Percentiles rank a stretch among this genome's conserved stretches.
Conservation (phyloP, 2,329 filamentous ascomycete genomes). For the Apiospora arundinis region DNA sequence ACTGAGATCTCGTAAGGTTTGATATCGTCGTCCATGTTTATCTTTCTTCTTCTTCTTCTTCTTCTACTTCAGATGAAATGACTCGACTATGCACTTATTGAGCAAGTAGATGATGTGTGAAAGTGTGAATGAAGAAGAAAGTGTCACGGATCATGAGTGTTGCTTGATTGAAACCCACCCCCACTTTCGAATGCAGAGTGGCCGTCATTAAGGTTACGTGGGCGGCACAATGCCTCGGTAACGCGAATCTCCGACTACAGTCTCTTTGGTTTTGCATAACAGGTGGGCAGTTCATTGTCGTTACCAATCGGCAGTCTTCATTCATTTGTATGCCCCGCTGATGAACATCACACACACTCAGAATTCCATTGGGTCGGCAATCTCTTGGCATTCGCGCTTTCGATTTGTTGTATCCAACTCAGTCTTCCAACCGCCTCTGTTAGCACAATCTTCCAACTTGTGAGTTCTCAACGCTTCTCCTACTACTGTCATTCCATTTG, state of each 20-base stretch:
- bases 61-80: background rate
- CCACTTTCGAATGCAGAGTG: background rate
- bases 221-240: background rate
- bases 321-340: no score
- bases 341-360: no score
- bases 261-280: background rate
- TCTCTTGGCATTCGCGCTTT: no score
- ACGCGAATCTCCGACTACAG: background rate
- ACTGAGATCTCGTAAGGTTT: slow-evolving; percentile 55
- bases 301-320: no score
- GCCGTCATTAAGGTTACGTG: background rate
- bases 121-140: background rate
- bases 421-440: background rate
- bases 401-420: background rate
- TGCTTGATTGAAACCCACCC: background rate
- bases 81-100: background rate
- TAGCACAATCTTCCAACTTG: background rate
- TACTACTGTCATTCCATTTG: background rate
- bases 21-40: slow-evolving; percentile 20
- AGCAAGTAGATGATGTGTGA: background rate
- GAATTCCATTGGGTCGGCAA: no score
- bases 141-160: background rate
- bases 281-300: no score
- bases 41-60: no score
- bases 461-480: no score